Evolutionary conservation across 192 early-diverging fungal species (phyloP).

Genomic region (Coemansia sp.): DNA sequence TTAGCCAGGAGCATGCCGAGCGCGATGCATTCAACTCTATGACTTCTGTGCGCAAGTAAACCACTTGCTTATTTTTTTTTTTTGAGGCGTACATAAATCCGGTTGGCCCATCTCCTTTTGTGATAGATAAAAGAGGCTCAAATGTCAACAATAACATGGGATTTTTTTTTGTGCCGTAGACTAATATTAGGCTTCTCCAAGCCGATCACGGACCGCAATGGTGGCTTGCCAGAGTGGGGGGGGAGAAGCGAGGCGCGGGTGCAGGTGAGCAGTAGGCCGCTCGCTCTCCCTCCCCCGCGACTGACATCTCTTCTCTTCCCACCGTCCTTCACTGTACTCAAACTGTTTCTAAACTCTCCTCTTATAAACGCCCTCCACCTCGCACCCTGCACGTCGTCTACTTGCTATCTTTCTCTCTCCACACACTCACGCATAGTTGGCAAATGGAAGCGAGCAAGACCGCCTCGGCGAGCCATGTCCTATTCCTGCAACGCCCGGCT

Average conservation of each 20-base stretch:
- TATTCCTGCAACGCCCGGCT: not conserved
- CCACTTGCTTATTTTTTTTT: not conserved
- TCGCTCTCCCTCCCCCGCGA: not conserved
- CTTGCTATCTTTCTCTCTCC: not conserved
- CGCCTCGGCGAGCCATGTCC: not conserved
- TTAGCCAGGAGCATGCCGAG: constrained; percentile 77
- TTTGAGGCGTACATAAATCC: not conserved
- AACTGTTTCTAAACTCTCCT: not conserved
- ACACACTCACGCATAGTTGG: not conserved
- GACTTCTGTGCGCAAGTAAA: constrained; percentile 40
- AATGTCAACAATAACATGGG: not conserved
- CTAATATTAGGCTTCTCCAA: not conserved
- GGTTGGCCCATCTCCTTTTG: not conserved
- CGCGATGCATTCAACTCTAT: constrained; percentile 70
- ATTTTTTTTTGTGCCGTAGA: not conserved
- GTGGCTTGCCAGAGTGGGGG: not conserved
- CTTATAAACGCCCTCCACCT: not conserved
- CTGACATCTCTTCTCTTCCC: not conserved
- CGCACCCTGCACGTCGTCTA: not conserved
- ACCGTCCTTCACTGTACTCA: not conserved
- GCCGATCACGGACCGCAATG: not conserved
- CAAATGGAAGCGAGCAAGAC: not conserved
- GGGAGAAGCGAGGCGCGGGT: not conserved
- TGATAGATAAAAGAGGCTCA: not conserved
- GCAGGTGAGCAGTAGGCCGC: not conserved